Evolutionary conservation across 495 filamentous ascomycete species (phyloP).

Genomic region (Immersiella caudata): DNA sequence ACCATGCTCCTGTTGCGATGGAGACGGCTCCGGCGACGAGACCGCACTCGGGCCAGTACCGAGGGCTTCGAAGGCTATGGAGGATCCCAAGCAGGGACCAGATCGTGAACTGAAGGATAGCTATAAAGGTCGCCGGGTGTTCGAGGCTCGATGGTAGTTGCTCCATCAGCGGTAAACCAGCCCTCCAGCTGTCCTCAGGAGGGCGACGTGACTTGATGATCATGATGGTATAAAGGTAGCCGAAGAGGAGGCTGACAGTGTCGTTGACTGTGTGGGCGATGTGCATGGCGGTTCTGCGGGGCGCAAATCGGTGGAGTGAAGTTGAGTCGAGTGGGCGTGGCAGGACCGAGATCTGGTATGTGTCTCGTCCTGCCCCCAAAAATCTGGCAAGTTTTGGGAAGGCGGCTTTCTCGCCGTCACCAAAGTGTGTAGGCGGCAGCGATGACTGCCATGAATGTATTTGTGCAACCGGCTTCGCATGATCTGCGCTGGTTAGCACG

Average conservation of each 20-base stretch:
- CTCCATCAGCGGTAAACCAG: background rate
- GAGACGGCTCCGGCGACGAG: background rate
- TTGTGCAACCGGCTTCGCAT: background rate
- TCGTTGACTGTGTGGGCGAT: background rate
- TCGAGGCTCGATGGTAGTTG: background rate
- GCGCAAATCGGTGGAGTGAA: background rate
- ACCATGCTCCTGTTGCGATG: background rate
- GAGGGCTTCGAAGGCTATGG: slow-evolving; percentile 5
- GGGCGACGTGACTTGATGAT: background rate
- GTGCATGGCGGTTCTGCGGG: background rate
- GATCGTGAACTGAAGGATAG: background rate
- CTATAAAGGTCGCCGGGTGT: background rate
- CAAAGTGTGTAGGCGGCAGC: background rate
- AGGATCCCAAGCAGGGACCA: background rate
- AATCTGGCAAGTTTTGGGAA: background rate
- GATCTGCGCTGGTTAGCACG: background rate
- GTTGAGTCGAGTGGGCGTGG: background rate
- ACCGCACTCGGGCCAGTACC: slow-evolving; percentile 9
- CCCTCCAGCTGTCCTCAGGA: background rate
- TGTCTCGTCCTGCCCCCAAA: background rate
- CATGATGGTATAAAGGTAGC: background rate
- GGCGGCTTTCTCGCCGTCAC: background rate
- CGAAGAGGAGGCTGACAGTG: background rate
- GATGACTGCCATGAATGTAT: background rate
- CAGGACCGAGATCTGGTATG: background rate